Evolutionary conservation across 2,329 filamentous ascomycete genomes (phyloP), one percentile per base, ranked within the genome.

Genomic region (Colletotrichum aenigma): DNA sequence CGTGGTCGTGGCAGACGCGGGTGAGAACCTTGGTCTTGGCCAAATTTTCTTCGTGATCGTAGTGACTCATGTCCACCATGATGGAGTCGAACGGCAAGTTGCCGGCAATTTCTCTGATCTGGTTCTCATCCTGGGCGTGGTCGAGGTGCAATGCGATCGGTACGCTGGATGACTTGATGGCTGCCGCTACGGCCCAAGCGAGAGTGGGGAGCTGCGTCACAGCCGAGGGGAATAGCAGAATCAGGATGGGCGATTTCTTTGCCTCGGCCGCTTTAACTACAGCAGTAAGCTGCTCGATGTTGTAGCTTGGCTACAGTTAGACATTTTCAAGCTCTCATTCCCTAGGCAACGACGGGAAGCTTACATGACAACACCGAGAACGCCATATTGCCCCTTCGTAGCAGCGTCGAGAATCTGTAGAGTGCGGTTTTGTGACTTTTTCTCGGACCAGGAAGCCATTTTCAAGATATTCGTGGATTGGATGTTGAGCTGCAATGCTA

Each of bases 61-160:
- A 91, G 81, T 95, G 93, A 74, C 88, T 91, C 93, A 95, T 95
- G 83, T 95, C 94, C 0, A 95, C 91, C 93, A 95, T 95, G 81
- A 95, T 94, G 69, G 87, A 90, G 81, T 95, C 93, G 78, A 95
- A 94, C 0, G 87, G 87, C 48, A 91, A 85, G 3, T 86, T 85
- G 0, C 91, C 91, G 0, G 91, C 91, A 21, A 73, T 58, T 0
- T 84, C 85, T 7, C 88, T 87, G 76, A 94, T 92, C 58, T 91
- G 88, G 71, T 88, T 88, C 34, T 90, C 89, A 7, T 88, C 88
- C 79, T 93, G 92, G 7, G 91, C 91, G 82, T 94, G 92, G 85
- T 94, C 92, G 80, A 94, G 88, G 83, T 94, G 92, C 13, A 94
- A 56, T 4, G 73, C 55, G n/a, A 75, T 30, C 0, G 73, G 73